phyloP scores from a whole-genome alignment of 495 filamentous ascomycete species.

The Talaromyces ruber region DNA sequence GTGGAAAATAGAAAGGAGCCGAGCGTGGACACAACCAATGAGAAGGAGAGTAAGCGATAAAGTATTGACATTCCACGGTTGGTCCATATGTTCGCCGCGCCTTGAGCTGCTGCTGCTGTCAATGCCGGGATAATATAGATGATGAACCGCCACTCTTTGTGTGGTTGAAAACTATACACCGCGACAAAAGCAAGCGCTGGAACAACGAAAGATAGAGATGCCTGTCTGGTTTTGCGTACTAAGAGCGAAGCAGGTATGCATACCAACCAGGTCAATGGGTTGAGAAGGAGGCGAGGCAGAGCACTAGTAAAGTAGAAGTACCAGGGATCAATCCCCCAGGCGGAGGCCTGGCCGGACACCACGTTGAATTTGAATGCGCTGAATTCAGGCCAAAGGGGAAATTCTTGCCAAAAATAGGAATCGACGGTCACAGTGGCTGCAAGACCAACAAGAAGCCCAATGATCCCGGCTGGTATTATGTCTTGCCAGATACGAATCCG shows the following conservation, averaged over 20 bases:
- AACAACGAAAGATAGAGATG: constrained; percentile 45
- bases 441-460: constrained; percentile 55
- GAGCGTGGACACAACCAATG: constrained; percentile 48
- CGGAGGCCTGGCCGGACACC: constrained; percentile 54
- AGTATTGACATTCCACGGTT: constrained; percentile 49
- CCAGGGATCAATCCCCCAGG: constrained; percentile 83
- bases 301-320: constrained; percentile 78
- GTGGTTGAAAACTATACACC: constrained; percentile 76
- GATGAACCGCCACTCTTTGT: constrained; percentile 97
- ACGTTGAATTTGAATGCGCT: constrained; percentile 89
- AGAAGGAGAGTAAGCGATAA: constrained; percentile 48
- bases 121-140: constrained; percentile 77
- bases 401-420: constrained; percentile 82
- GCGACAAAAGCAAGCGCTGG: constrained; percentile 65
- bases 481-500: constrained; percentile 45
- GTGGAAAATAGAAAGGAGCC: constrained; percentile 49
- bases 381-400: constrained; percentile 82
- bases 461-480: constrained; percentile 60
- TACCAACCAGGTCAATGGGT: constrained; percentile 55
- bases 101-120: constrained; percentile 68
- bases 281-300: constrained; percentile 74
- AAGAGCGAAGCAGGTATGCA: constrained; percentile 58
- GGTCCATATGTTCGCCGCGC: constrained; percentile 66
- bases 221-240: constrained; percentile 37
- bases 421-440: constrained; percentile 63